These are phyloP conservation scores for Suhomyces anneliseae DNA, from an alignment of 1,139 yeast genomes.

Conservation along the genomic window DNA sequence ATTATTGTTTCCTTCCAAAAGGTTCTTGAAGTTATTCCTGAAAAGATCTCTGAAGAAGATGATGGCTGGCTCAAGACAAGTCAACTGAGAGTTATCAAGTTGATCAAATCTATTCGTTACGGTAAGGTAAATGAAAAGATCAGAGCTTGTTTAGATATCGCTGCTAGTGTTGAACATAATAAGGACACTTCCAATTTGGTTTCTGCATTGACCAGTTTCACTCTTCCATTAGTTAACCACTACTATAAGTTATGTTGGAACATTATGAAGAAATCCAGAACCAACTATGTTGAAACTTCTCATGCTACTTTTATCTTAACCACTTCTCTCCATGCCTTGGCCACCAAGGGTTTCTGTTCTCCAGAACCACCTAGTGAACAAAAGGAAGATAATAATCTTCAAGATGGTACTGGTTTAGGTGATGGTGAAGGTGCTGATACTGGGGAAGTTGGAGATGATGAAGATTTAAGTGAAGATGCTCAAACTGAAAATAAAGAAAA, in stretches of 20 bases:
- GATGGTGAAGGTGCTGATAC: conserved; percentile 91
- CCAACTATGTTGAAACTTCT: conserved; percentile 52
- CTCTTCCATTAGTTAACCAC: conserved; percentile 57
- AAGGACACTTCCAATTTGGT: conserved; percentile 34
- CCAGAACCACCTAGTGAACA: conserved; percentile 80
- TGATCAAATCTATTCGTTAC: conserved; percentile 39
- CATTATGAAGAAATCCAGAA: conserved; percentile 42
- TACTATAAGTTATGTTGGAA: conserved; percentile 47
- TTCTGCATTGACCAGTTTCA: conserved; percentile 50
- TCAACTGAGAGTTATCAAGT: conserved; percentile 44
- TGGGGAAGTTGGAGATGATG: conserved; percentile 89
- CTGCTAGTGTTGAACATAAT: conserved; percentile 35
- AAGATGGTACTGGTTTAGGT: conserved; percentile 95
- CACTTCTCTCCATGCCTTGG: conserved; percentile 56
- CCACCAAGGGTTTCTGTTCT: conserved; percentile 90
- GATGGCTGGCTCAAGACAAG: conserved; percentile 63
- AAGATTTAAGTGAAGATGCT: conserved; percentile 85
- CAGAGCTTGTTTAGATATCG: conserved; percentile 16
- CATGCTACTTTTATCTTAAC: conserved; percentile 63
- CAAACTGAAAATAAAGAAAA: conserved; percentile 80
- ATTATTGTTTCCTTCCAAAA: conserved; percentile 71
- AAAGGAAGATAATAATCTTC: conserved; percentile 59
- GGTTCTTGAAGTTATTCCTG: conserved; percentile 34
- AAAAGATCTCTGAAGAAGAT: conserved; percentile 45
- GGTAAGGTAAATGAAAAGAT: conserved; percentile 28